Percentiles rank a stretch among this genome's conserved stretches.
phyloP scores from a whole-genome alignment of 352 stramenopile genomes.

The Globisporangium cederbergense region DNA sequence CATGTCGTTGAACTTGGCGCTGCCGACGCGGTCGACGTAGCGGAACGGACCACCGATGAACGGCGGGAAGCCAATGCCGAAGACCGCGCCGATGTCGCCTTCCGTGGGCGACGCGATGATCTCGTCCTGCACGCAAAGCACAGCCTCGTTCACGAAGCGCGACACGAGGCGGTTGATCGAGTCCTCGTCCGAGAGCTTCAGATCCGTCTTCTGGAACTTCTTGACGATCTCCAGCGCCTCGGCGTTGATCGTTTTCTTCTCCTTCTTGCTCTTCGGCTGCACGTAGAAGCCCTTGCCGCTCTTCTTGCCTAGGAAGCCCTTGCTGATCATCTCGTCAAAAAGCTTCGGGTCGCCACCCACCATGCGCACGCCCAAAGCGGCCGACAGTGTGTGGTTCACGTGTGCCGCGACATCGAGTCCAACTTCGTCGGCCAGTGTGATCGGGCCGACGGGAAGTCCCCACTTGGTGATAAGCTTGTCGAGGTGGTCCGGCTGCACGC shows the following conservation, averaged over 20 bases:
- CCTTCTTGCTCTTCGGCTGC: conserved; percentile 91
- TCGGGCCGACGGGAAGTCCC: conserved; percentile 96
- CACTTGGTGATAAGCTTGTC: conserved; percentile 96
- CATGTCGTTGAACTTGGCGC: conserved; percentile 93
- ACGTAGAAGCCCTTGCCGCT: conserved; percentile 97
- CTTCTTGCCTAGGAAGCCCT: conserved; percentile 96
- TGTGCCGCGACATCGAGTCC: conserved; percentile 96
- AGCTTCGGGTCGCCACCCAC: conserved; percentile 86
- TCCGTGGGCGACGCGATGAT: conserved; percentile 96
- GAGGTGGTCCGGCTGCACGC: conserved; percentile 91
- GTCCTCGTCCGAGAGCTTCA: conserved; percentile 81
- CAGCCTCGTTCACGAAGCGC: conserved; percentile 97
- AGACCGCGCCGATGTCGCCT: conserved; percentile 98
- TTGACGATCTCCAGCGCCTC: conserved; percentile 81
- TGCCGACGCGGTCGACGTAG: conserved; percentile 93
- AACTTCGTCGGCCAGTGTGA: conserved; percentile 96
- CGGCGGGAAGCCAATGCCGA: conserved; percentile 97
- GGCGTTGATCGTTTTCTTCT: conserved; percentile 89
- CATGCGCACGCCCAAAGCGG: conserved; percentile 96
- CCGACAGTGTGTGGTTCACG: conserved; percentile 91
- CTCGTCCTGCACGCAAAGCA: conserved; percentile 96
- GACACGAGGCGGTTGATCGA: conserved; percentile 93
- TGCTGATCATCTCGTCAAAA: conserved; percentile 95
- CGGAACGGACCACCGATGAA: conserved; percentile 97
- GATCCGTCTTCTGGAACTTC: conserved; percentile 72